phyloP scores from a whole-genome alignment of 257 asterid species.

The Nicotiana tabacum region DNA sequence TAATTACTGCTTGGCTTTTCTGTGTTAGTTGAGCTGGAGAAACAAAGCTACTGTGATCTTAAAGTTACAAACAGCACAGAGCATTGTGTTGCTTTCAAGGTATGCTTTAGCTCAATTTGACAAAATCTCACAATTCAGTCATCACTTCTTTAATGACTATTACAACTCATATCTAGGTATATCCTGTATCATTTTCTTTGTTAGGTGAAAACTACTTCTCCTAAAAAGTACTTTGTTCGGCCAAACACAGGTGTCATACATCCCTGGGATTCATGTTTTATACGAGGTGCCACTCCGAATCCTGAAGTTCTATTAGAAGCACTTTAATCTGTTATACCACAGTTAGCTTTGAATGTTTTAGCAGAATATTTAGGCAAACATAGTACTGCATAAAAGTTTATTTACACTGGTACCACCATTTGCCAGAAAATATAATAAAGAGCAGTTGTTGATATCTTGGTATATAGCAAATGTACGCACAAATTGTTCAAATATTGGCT shows the following conservation, averaged over 20 bases:
- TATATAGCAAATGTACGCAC: not conserved
- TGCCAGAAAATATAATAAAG: not conserved
- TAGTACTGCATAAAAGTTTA: not conserved
- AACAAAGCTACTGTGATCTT: slow-evolving; percentile 76
- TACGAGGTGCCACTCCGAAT: slow-evolving; percentile 53
- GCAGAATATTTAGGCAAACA: not conserved
- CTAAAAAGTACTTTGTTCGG: slow-evolving; percentile 80
- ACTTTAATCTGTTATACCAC: not conserved
- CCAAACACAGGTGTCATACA: slow-evolving; percentile 70
- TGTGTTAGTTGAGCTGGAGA: slow-evolving; percentile 67
- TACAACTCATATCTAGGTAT: slow-evolving; percentile 6
- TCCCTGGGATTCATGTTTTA: slow-evolving; percentile 67
- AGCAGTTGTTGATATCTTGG: not conserved
- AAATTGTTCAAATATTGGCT: not conserved
- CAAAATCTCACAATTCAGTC: not conserved
- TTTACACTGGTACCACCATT: not conserved
- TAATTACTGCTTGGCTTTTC: not conserved
- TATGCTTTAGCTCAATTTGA: slow-evolving; percentile 9
- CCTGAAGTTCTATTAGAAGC: slow-evolving; percentile 6
- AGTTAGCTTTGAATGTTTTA: not conserved
- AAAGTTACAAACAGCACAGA: slow-evolving; percentile 70
- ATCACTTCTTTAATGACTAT: not conserved
- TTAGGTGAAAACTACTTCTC: slow-evolving; percentile 87
- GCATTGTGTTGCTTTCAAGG: slow-evolving; percentile 78
- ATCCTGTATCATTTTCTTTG: not conserved